Evolutionary conservation across 2,329 filamentous ascomycete genomes (phyloP), one percentile per base, ranked within the genome.

Genomic region (Chaetothyriales sp.): DNA sequence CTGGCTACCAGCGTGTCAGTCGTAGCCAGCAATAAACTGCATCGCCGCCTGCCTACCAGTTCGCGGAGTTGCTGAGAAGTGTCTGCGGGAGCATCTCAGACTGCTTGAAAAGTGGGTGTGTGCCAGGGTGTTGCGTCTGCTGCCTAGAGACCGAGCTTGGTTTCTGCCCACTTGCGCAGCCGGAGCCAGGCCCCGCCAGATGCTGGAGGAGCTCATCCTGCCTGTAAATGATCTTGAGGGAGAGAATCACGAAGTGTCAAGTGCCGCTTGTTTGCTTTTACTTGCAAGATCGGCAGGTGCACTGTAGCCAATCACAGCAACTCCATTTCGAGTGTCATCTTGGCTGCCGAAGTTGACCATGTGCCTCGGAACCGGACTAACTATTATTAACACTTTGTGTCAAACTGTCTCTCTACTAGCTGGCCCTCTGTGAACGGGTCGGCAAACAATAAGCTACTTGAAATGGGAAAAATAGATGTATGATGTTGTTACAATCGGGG

Each of bases 51-150:
- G 67, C 80, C 64, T 79, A 86, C 84, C 82, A 63, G 80, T 83
- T 60, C 86, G 80, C 64, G 83, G 80, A 57, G 90, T 90, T 57
- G 86, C 87, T 55, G 90, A 94, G 73, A 98, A 96, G 54, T 81
- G 75, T 70, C 89, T 79, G 64, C 77, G 74, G 64, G 85, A 79
- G 63, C 73, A 75, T 68, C 76, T 78, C 61, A 80, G 68, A 61
- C 74, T 18, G 10, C 70, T 64, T 77, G 76, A 58, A 18, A 32
- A 9, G 8, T 20, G 18, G n/a, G 43, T 5, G n/a, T 45, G 43
- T 19, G 18, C 15, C 32, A 39, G 32, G 10, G 32, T 39, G 10
- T 39, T 39, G 10, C 12, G 12, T 10, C 43, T 10, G 43, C 10
- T 20, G 43, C 9, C 10, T 3, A 19, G 10, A 45, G 5, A 4